Evolutionary conservation across 163 green algal genomes (phyloP), one percentile per base, ranked within the genome.

Genomic region (Smithsoniella earleae): DNA sequence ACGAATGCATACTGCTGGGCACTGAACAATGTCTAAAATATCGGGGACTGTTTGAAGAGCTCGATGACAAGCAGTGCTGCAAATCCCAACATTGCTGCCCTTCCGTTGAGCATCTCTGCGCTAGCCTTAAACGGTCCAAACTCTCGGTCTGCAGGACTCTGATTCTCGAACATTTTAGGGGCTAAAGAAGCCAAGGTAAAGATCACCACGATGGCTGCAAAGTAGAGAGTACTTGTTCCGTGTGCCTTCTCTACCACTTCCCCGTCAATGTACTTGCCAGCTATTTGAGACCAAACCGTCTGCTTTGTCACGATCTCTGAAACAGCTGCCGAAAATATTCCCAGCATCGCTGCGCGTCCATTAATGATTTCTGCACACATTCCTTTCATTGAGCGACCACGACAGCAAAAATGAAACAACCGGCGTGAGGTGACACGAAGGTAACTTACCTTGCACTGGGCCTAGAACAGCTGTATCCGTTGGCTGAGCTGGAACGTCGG

Each of bases 121-220:
- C 31, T 62, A 18, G 77, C 63, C 8, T 74, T 81, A 74, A 81
- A 81, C 10, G 77, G 77, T 8, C 77, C 77, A 55, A 81, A 81
- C 33, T 65, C 74, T 25, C 40, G 36, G 2, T 54, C 54, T 31
- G 66, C 73, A 31, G 74, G 66, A 49, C 40, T 49, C 10, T 74
- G 20, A 13, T 73, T 16, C 6, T 31, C 38, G 16, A 81, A 37
- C 36, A 81, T 44, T 36, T 77, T 75, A 54, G 77, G 77, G n/a
- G 65, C 66, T 30, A 81, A 74, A 10, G 73, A 77, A 36, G 73
- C 77, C 73, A 81, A 75, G 18, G 77, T 81, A n/a, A 75, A 62
- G 10, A 81, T 72, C 2, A 40, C 55, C 3, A 81, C 77, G 18
- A 81, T 58, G 1, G 74, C 74, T 34, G 28, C 38, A 36, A 78